These are phyloP conservation scores for Elaeis guineensis DNA, from an alignment of 176 grass and related monocot species.

Conservation along the genomic window DNA sequence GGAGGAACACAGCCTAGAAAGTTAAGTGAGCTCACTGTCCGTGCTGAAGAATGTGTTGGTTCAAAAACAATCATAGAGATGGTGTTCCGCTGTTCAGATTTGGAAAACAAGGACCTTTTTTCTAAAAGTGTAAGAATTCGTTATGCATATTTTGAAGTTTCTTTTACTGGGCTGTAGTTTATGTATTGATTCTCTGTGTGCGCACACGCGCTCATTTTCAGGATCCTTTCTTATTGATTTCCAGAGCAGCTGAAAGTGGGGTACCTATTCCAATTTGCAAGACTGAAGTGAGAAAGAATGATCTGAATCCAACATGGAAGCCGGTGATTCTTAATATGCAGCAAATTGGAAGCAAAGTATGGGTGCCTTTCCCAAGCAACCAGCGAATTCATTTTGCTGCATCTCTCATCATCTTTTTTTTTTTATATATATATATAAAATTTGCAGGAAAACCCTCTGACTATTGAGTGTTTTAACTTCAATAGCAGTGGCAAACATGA, in stretches of 20 bases:
- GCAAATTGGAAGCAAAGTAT: constrained; percentile 91
- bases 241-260: constrained; percentile 72
- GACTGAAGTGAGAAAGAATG: constrained; percentile 99
- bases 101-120: constrained; percentile 95
- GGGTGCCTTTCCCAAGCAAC: constrained; percentile 17
- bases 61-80: constrained; percentile 93
- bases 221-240: constrained; percentile 97
- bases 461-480: constrained; percentile 95
- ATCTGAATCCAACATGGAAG: constrained; percentile 92
- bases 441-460: constrained; percentile 90
- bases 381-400: neutral
- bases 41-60: constrained; percentile 67
- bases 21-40: constrained; percentile 64
- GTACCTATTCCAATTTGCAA: constrained; percentile 82
- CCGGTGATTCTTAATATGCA: constrained; percentile 83
- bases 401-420: constrained; percentile 19
- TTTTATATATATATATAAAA: too few species aligned
- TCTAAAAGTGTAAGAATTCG: constrained; percentile 80
- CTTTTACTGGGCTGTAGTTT: neutral
- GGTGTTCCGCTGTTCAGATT: constrained; percentile 70
- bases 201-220: neutral
- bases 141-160: neutral
- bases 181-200: constrained; percentile 15
- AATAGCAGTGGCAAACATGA: constrained; percentile 88
- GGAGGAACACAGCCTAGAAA: constrained; percentile 44